Percentiles rank a stretch among this genome's conserved stretches.
phyloP scores from a whole-genome alignment of 2,329 filamentous ascomycete genomes.

The Aspergillus ibericus region DNA sequence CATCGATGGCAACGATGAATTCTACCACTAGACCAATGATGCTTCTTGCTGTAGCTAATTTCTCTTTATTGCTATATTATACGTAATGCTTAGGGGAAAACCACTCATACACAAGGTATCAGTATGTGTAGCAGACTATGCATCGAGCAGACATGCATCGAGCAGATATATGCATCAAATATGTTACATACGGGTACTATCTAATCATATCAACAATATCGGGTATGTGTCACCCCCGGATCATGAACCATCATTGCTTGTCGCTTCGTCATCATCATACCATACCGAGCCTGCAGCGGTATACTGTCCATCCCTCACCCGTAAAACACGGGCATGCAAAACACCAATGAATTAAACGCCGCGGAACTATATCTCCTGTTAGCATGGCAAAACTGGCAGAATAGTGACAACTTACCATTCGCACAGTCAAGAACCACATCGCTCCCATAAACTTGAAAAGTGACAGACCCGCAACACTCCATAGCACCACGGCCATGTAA shows the following conservation, averaged over 20 bases:
- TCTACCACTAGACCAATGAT: constrained; percentile 50
- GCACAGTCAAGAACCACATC: constrained; percentile 86
- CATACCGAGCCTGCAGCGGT: constrained; percentile 35
- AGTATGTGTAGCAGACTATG: no score
- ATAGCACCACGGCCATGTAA: constrained; percentile 84
- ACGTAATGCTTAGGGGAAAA: neutral
- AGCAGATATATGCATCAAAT: neutral
- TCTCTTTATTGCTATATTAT: neutral
- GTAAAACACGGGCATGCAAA: neutral
- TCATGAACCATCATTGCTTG: constrained; percentile 12
- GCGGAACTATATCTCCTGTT: constrained; percentile 48
- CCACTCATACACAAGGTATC: no score
- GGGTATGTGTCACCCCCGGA: constrained; percentile 12
- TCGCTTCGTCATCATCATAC: constrained; percentile 22
- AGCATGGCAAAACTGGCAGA: constrained; percentile 17
- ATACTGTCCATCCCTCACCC: constrained; percentile 10
- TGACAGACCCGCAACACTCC: constrained; percentile 82
- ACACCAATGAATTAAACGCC: constrained; percentile 43
- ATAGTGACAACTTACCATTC: constrained; percentile 66
- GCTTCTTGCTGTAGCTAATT: constrained; percentile 17
- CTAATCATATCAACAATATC: constrained; percentile 5
- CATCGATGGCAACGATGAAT: constrained; percentile 49
- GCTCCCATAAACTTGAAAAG: constrained; percentile 85
- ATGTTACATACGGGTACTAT: neutral
- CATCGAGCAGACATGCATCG: no score